Percentiles rank a stretch among this genome's conserved stretches.
Conservation (phyloP, 2,329 filamentous ascomycete genomes). For the Scedosporium boydii region DNA sequence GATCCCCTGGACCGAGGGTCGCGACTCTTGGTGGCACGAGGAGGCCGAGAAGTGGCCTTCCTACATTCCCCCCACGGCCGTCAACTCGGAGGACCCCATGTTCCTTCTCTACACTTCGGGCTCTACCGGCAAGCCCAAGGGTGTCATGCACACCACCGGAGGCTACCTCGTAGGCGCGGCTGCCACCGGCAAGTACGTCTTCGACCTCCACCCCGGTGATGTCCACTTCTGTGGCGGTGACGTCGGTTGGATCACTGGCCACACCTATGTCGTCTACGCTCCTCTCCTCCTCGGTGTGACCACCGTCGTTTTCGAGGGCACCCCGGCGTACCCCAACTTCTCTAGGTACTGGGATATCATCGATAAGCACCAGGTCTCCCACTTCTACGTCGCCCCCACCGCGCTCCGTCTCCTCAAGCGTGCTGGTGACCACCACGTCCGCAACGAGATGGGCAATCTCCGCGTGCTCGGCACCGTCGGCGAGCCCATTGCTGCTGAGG, state of each 20-base stretch:
- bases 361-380: constrained; percentile 86
- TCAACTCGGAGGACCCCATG: constrained; percentile 90
- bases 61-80: constrained; percentile 80
- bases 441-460: constrained; percentile 79
- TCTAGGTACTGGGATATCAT: constrained; percentile 99
- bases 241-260: constrained; percentile 97
- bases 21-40: constrained; percentile 98
- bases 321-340: constrained; percentile 94
- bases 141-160: constrained; percentile 93
- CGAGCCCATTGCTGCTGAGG: constrained; percentile 93
- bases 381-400: constrained; percentile 97
- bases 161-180: constrained; percentile 94
- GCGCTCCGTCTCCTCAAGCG: constrained; percentile 90
- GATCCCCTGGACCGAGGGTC: constrained; percentile 78
- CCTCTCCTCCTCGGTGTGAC: constrained; percentile 86
- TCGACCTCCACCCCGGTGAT: constrained; percentile 92
- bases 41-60: constrained; percentile 93
- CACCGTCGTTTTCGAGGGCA: constrained; percentile 96
- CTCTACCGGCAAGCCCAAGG: constrained; percentile 97
- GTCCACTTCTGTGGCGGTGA: constrained; percentile 97
- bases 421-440: constrained; percentile 86
- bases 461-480: constrained; percentile 90
- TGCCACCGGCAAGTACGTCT: constrained; percentile 94
- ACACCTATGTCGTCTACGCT: constrained; percentile 97
- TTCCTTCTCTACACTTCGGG: constrained; percentile 98